phyloP scores from a whole-genome alignment of 257 asterid species.

The Salvia rosmarinus region DNA sequence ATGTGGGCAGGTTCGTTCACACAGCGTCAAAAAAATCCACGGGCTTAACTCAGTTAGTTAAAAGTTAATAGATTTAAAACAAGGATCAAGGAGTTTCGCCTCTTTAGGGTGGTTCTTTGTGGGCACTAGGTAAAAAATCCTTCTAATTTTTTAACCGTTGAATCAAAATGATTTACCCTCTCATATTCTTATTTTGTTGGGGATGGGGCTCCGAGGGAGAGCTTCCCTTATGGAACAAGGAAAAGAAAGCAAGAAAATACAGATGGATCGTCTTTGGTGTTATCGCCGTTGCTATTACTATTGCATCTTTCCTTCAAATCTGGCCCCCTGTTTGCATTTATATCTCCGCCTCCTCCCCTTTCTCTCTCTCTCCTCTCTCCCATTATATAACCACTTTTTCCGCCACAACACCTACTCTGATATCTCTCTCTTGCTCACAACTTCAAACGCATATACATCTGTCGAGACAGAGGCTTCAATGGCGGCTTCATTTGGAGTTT shows the following conservation, averaged over 20 bases:
- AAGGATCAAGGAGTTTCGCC: no score
- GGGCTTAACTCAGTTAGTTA: no score
- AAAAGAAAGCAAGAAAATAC: constrained; percentile 14
- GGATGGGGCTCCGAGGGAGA: no score
- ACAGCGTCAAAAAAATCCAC: background rate
- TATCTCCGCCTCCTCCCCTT: constrained; percentile 41
- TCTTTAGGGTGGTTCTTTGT: no score
- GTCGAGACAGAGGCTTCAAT: constrained; percentile 31
- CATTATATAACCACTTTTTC: constrained; percentile 19
- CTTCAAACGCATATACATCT: background rate
- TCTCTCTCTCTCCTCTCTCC: constrained; percentile 17
- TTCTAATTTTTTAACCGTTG: no score
- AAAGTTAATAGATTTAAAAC: no score
- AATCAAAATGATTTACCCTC: no score
- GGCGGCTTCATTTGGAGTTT: constrained; percentile 59
- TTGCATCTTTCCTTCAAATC: background rate
- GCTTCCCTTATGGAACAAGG: no score
- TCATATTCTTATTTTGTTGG: no score
- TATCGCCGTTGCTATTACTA: constrained; percentile 37
- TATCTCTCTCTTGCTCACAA: background rate
- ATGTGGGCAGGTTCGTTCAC: background rate
- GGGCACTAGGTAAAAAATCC: no score
- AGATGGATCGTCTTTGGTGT: constrained; percentile 34
- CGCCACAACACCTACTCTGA: background rate
- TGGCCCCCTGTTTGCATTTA: constrained; percentile 26